Percentiles rank a stretch among this genome's conserved stretches.
phyloP scores from a whole-genome alignment of 2,329 filamentous ascomycete genomes.

The Pseudogymnoascus verrucosus region DNA sequence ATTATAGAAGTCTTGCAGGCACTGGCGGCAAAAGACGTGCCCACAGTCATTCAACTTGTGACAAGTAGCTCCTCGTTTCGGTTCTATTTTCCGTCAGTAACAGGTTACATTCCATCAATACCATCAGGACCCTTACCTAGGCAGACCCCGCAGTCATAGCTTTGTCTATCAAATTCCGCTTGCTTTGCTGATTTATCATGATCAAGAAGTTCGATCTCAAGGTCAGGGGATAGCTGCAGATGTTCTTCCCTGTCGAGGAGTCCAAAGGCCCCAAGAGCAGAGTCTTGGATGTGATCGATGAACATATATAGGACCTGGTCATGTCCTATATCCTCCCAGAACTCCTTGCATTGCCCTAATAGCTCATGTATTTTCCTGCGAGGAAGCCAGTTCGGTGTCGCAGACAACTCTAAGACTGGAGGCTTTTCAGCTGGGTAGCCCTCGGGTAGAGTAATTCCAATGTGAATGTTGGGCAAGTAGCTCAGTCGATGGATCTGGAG shows the following conservation, averaged over 20 bases:
- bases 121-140: slow-evolving; percentile 42
- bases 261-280: slow-evolving; percentile 52
- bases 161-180: slow-evolving; percentile 70
- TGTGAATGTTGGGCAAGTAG: slow-evolving; percentile 49
- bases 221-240: slow-evolving; percentile 45
- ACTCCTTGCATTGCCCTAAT: slow-evolving; percentile 39
- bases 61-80: slow-evolving; percentile 77
- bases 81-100: slow-evolving; percentile 45
- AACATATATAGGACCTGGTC: slow-evolving; percentile 54
- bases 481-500: slow-evolving; percentile 28
- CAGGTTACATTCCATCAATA: slow-evolving; percentile 10
- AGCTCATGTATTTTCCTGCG: slow-evolving; percentile 39
- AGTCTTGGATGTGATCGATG: slow-evolving; percentile 54
- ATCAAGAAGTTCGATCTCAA: slow-evolving; percentile 66
- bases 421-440: slow-evolving; percentile 49
- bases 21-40: slow-evolving; percentile 87
- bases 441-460: slow-evolving; percentile 47
- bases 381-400: slow-evolving; percentile 51
- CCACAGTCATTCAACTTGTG: slow-evolving; percentile 75
- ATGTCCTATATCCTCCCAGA: slow-evolving; percentile 57
- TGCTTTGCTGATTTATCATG: slow-evolving; percentile 69
- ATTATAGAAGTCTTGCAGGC: slow-evolving; percentile 83
- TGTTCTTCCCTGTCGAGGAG: slow-evolving; percentile 41
- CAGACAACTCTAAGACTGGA: slow-evolving; percentile 43
- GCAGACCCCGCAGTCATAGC: slow-evolving; percentile 83